Conservation (phyloP, 2,329 filamentous ascomycete genomes). For the Fusarium sororula region DNA sequence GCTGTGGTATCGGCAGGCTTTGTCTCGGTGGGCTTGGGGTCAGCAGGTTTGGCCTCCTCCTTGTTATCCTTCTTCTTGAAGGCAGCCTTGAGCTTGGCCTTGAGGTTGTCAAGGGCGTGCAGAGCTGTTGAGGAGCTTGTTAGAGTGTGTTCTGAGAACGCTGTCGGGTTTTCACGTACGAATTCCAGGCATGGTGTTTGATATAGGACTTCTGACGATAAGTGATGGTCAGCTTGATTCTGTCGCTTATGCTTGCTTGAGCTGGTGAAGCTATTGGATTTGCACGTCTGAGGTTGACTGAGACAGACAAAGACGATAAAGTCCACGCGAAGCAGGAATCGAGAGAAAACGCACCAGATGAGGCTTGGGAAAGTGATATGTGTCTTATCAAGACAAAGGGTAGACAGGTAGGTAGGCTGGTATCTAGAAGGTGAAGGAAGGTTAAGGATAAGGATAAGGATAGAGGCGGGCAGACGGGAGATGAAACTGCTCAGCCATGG, state of each 20-base stretch:
- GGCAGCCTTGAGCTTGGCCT: conserved; percentile 63
- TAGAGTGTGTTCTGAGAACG: background rate
- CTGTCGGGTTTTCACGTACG: conserved; percentile 52
- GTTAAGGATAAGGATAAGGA: conserved; percentile 9
- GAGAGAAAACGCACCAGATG: conserved; percentile 12
- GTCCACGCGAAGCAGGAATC: background rate
- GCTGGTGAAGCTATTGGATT: background rate
- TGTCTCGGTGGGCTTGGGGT: conserved; percentile 33
- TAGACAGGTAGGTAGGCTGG: background rate
- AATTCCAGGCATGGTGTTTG: conserved; percentile 60
- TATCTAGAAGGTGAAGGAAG: background rate
- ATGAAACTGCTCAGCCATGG: conserved; percentile 29
- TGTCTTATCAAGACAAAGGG: conserved; percentile 1
- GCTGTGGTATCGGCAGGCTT: conserved; percentile 31
- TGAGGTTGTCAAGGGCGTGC: conserved; percentile 63
- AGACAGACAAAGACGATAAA: background rate
- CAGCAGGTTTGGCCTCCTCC: conserved; percentile 42
- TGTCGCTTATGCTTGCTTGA: background rate
- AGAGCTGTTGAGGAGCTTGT: conserved; percentile 52
- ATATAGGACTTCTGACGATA: conserved; percentile 8
- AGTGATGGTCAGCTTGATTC: conserved; percentile 18
- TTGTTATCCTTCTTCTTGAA: conserved; percentile 60
- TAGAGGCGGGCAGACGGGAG: conserved; percentile 10
- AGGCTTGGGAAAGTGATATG: background rate
- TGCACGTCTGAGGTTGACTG: background rate